Evolutionary conservation across 2,329 filamentous ascomycete species (phyloP).

Genomic region (Thelonectria olida): DNA sequence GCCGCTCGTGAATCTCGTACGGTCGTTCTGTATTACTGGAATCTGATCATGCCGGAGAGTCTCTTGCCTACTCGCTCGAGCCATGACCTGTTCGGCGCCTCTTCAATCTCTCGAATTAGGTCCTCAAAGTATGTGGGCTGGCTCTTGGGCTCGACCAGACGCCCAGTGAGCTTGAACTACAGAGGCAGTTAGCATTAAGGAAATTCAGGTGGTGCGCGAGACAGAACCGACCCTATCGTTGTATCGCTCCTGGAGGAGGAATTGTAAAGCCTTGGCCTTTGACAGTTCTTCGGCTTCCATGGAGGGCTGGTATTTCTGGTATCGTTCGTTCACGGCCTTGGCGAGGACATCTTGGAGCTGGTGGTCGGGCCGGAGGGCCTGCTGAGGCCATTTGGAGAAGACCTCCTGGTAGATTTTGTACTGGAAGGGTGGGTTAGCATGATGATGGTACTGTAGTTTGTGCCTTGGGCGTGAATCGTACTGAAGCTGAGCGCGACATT

Average conservation of each 20-base stretch:
- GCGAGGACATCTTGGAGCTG: slow-evolving; percentile 68
- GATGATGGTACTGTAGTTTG: not conserved
- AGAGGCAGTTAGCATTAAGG: slow-evolving; percentile 17
- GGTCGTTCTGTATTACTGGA: slow-evolving; percentile 53
- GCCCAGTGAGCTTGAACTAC: slow-evolving; percentile 54
- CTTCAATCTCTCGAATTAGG: slow-evolving; percentile 69
- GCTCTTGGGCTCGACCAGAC: slow-evolving; percentile 65
- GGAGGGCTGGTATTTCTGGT: slow-evolving; percentile 42
- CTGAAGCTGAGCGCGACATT: slow-evolving; percentile 48
- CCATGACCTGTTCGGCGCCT: slow-evolving; percentile 67
- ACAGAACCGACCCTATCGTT: slow-evolving; percentile 58
- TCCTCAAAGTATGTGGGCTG: slow-evolving; percentile 72
- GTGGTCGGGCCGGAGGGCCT: slow-evolving; percentile 68
- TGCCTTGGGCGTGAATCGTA: slow-evolving; percentile 22
- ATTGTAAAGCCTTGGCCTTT: slow-evolving; percentile 68
- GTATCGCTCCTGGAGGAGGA: slow-evolving; percentile 68
- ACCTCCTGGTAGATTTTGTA: slow-evolving; percentile 50
- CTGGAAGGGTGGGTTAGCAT: slow-evolving; percentile 31
- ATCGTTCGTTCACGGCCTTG: slow-evolving; percentile 48
- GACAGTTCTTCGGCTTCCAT: slow-evolving; percentile 60
- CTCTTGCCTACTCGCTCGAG: slow-evolving; percentile 61
- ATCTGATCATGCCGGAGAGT: slow-evolving; percentile 67
- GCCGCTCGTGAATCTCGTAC: not conserved
- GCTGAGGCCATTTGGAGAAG: slow-evolving; percentile 68
- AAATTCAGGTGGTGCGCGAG: not conserved